Percentiles rank a stretch among this genome's conserved stretches.
Conservation (phyloP, 495 filamentous ascomycete species). For the Parmelia sp. region DNA sequence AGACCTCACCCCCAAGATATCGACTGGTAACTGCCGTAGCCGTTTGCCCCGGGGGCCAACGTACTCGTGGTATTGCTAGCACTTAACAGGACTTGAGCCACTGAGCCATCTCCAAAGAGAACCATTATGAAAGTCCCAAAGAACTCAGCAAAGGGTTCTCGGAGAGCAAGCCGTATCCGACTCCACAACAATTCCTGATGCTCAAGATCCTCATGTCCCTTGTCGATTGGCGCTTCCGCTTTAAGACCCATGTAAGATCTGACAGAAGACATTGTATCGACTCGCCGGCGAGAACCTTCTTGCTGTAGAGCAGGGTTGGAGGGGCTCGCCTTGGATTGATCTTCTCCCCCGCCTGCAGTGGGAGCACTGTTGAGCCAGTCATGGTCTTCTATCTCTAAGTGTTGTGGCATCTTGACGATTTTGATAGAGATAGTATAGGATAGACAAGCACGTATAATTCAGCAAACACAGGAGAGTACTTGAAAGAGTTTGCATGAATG, state of each 20-base stretch:
- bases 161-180: conserved; percentile 38
- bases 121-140: conserved; percentile 58
- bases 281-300: conserved; percentile 11
- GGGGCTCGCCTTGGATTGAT: not conserved
- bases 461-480: not conserved
- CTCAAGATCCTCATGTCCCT: conserved; percentile 23
- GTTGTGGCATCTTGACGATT: not conserved
- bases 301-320: conserved; percentile 2
- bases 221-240: conserved; percentile 18
- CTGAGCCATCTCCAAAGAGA: conserved; percentile 53
- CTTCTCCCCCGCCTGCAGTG: not conserved
- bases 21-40: conserved; percentile 51
- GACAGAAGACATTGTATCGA: conserved; percentile 17
- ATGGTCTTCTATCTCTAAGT: not conserved
- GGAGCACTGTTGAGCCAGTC: conserved; percentile 5
- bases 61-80: conserved; percentile 19
- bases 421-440: not conserved
- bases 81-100: conserved; percentile 55
- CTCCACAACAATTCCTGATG: conserved; percentile 43
- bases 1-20: conserved; percentile 53
- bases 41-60: conserved; percentile 27
- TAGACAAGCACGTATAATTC: not conserved
- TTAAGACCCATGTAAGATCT: conserved; percentile 20
- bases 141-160: conserved; percentile 58
- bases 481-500: not conserved